phyloP scores from a whole-genome alignment of 1,284 basidiomycete genomes.

The Tremellales sp. region DNA sequence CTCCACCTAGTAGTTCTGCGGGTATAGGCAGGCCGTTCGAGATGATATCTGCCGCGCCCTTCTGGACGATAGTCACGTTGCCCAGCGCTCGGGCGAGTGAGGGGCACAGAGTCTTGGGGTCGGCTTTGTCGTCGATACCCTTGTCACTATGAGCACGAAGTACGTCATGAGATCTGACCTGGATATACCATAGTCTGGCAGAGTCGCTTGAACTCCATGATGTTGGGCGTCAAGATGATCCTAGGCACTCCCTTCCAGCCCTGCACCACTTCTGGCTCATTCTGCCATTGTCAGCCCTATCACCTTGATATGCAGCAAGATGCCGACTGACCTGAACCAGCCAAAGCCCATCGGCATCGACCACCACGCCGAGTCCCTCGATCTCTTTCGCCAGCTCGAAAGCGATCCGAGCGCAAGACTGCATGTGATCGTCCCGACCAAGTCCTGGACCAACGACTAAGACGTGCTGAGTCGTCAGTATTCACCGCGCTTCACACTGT shows the following conservation, averaged over 20 bases:
- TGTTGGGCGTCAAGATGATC: constrained; percentile 75
- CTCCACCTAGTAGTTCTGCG: constrained; percentile 13
- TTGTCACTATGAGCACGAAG: constrained; percentile 20
- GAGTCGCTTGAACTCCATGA: constrained; percentile 86
- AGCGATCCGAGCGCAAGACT: constrained; percentile 56
- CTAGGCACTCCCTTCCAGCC: constrained; percentile 53
- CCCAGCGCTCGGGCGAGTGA: constrained; percentile 67
- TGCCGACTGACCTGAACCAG: constrained; percentile 34
- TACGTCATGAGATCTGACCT: too few relatives aligned
- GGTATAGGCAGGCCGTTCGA: constrained; percentile 47
- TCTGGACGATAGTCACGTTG: constrained; percentile 87
- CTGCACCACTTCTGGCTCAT: constrained; percentile 67
- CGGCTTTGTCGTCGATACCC: constrained; percentile 49
- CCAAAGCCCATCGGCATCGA: constrained; percentile 77
- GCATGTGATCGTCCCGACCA: constrained; percentile 86
- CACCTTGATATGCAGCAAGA: background rate
- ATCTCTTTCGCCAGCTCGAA: constrained; percentile 53
- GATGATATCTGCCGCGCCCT: constrained; percentile 64
- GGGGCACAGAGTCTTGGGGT: constrained; percentile 56
- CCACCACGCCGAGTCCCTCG: constrained; percentile 74
- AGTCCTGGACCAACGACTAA: constrained; percentile 91
- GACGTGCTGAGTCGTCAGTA: constrained; percentile 57
- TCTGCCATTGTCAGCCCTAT: constrained; percentile 41
- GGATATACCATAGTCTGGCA: constrained; percentile 61
- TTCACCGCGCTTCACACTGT: background rate